These are phyloP conservation scores for Oryza australiensis DNA, from an alignment of 176 grass and related monocot species.

Conservation along the genomic window DNA sequence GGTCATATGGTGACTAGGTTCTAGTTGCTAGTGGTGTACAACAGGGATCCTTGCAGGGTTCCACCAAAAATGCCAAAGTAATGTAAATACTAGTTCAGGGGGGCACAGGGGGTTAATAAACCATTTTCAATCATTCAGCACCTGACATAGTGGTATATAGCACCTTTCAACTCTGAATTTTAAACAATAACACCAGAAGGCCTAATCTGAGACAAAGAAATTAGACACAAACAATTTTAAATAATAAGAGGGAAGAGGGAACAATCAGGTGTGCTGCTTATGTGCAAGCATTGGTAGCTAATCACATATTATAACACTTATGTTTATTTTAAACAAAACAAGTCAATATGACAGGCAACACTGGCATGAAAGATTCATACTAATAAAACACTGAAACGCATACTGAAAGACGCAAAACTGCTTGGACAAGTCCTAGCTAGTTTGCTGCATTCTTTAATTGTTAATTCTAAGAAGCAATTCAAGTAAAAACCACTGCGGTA, in stretches of 20 bases:
- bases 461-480: neutral
- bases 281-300: conserved; percentile 8
- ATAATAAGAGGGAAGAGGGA: neutral
- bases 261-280: conserved; percentile 1
- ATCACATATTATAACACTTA: neutral
- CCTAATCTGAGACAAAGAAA: neutral
- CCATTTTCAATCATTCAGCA: neutral
- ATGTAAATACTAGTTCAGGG: no score
- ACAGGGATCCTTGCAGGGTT: conserved; percentile 18
- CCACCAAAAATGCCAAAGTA: no score
- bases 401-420: neutral
- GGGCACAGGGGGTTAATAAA: neutral
- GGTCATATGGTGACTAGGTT: neutral
- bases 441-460: neutral
- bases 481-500: neutral
- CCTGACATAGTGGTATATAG: neutral
- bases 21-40: conserved; percentile 21
- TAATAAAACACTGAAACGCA: conserved; percentile 2
- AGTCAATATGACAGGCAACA: neutral
- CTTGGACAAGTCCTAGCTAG: neutral
- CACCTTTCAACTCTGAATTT: neutral
- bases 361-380: conserved; percentile 9
- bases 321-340: neutral
- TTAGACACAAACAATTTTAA: neutral
- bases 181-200: conserved; percentile 24